Evolutionary conservation across 1,284 basidiomycete species (phyloP).

Genomic region (Tylopilus orsonianus): DNA sequence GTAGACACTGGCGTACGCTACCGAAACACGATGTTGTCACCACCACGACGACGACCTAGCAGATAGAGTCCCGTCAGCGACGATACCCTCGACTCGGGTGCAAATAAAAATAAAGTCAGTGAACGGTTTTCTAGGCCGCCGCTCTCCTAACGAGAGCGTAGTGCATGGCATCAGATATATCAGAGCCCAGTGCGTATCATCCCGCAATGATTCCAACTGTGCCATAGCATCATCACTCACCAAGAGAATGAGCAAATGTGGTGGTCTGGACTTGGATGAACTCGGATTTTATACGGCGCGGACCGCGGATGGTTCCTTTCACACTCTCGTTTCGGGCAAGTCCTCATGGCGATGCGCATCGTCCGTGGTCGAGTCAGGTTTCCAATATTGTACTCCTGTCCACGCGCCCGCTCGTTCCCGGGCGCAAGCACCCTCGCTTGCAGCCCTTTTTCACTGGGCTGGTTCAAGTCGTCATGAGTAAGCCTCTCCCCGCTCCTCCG

Average conservation of each 20-base stretch:
- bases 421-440: slow-evolving; percentile 19
- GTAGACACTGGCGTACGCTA: slow-evolving; percentile 6
- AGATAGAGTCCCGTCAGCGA: slow-evolving; percentile 11
- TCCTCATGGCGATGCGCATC: slow-evolving; percentile 13
- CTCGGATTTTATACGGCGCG: no score
- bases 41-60: slow-evolving; percentile 7
- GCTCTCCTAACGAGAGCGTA: slow-evolving; percentile 57
- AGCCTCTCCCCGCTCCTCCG: slow-evolving; percentile 16
- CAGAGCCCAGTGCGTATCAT: slow-evolving; percentile 94
- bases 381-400: slow-evolving; percentile 16
- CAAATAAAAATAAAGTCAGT: slow-evolving; percentile 51
- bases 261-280: slow-evolving; percentile 3
- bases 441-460: slow-evolving; percentile 8
- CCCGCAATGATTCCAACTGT: slow-evolving; percentile 32
- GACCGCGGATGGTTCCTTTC: slow-evolving; percentile 3
- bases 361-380: slow-evolving; percentile 12
- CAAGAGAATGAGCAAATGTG: no score
- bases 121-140: slow-evolving; percentile 91
- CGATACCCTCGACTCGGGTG: background rate
- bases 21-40: background rate
- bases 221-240: no score
- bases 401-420: background rate
- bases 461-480: slow-evolving; percentile 23
- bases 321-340: slow-evolving; percentile 1
- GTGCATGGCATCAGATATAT: slow-evolving; percentile 68